These are phyloP conservation scores for Gossypium ekmanianum DNA, from an alignment of 345 rosid species.

Conservation along the genomic window DNA sequence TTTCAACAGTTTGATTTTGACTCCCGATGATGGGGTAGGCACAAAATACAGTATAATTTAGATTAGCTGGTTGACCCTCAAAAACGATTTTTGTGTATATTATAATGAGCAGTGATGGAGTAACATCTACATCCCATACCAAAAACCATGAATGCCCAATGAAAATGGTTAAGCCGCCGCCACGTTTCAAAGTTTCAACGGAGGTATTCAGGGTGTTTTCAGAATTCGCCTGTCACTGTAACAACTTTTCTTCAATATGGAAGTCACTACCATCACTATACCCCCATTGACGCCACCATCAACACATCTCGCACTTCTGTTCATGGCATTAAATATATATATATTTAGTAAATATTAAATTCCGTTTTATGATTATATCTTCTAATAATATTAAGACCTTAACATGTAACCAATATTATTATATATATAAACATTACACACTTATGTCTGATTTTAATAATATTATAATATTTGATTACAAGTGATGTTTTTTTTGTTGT, in stretches of 20 bases:
- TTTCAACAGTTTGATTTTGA: slow-evolving; percentile 20
- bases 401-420: accelerated
- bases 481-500: no score
- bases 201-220: background rate
- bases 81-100: background rate
- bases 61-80: slow-evolving; percentile 21
- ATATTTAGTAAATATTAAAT: no score
- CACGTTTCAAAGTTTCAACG: background rate
- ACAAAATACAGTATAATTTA: background rate
- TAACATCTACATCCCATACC: background rate
- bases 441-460: no score
- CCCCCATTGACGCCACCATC: background rate
- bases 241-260: slow-evolving; percentile 6
- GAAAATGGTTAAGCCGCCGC: background rate
- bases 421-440: no score
- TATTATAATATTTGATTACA: no score
- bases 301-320: background rate
- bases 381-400: no score
- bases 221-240: background rate
- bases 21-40: slow-evolving; percentile 14
- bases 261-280: slow-evolving; percentile 11
- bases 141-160: slow-evolving; percentile 10
- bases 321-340: background rate
- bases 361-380: no score
- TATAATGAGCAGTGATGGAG: slow-evolving; percentile 6